Conservation (phyloP, 2,329 filamentous ascomycete genomes). For the Aspergillus transmontanensis region DNA sequence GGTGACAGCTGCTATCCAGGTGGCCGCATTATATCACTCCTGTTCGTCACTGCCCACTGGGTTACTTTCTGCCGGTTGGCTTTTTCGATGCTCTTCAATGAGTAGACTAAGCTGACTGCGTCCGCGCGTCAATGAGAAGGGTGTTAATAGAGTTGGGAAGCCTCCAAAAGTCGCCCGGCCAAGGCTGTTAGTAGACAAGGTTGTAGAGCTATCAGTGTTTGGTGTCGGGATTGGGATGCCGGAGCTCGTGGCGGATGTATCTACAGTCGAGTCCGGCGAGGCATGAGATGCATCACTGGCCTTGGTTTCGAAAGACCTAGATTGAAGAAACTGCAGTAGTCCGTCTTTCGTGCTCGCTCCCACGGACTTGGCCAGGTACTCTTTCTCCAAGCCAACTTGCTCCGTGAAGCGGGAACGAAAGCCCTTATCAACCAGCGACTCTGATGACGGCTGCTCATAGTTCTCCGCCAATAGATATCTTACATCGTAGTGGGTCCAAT, state of each 20-base stretch:
- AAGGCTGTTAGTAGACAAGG: constrained; percentile 3
- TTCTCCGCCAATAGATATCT: constrained; percentile 21
- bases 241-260: neutral
- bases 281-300: neutral
- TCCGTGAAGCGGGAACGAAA: constrained; percentile 43
- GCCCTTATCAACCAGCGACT: constrained; percentile 38
- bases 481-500: constrained; percentile 16
- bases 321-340: constrained; percentile 1
- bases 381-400: constrained; percentile 26
- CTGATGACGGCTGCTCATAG: constrained; percentile 19
- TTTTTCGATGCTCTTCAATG: constrained; percentile 19
- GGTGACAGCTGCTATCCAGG: neutral
- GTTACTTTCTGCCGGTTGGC: constrained; percentile 1
- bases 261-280: neutral
- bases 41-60: neutral
- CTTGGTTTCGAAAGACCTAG: constrained; percentile 7
- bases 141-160: constrained; percentile 9
- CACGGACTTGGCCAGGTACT: constrained; percentile 17
- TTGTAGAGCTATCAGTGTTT: neutral
- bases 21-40: neutral
- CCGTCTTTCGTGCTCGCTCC: constrained; percentile 1
- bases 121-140: constrained; percentile 15
- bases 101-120: constrained; percentile 24
- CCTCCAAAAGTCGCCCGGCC: constrained; percentile 1
- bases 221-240: constrained; percentile 8